phyloP scores from a whole-genome alignment of 2,329 filamentous ascomycete genomes.

The Fusarium zealandicum region DNA sequence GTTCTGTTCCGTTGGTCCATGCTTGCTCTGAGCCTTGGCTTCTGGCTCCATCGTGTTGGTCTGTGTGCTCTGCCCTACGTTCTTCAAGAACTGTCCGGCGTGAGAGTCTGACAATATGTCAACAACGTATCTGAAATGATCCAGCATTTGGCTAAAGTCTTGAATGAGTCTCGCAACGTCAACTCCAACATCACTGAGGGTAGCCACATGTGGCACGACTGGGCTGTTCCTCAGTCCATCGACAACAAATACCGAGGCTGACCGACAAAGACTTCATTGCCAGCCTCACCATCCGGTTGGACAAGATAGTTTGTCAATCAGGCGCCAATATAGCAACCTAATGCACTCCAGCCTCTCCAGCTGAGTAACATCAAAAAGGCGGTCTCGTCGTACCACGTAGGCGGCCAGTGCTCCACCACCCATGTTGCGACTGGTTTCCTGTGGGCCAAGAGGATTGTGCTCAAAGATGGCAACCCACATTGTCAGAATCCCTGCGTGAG shows the following conservation, averaged over 20 bases:
- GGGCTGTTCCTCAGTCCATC: conserved; percentile 14
- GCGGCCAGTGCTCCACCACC: conserved; percentile 35
- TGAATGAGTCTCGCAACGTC: conserved; percentile 4
- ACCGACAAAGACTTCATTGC: conserved; percentile 28
- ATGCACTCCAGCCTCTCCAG: conserved; percentile 15
- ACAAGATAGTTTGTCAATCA: conserved; percentile 19
- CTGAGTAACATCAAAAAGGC: conserved; percentile 36
- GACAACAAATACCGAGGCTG: conserved; percentile 19
- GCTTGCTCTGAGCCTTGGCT: conserved; percentile 5
- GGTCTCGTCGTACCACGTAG: conserved; percentile 37
- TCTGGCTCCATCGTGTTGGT: conserved; percentile 30
- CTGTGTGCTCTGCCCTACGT: conserved; percentile 11
- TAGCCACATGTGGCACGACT: conserved; percentile 28
- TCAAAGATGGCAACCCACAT: conserved; percentile 17
- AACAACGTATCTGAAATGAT: conserved; percentile 14
- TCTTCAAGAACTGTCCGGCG: conserved; percentile 10
- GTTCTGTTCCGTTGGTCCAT: conserved; percentile 10
- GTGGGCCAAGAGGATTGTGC: conserved; percentile 21
- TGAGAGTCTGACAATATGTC: conserved; percentile 9
- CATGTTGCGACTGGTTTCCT: conserved; percentile 22
- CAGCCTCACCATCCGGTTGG: conserved; percentile 38
- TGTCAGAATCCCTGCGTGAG: conserved; percentile 18
- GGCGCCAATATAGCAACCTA: conserved; percentile 36
- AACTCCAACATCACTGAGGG: conserved; percentile 6
- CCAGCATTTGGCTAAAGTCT: conserved; percentile 11